These are phyloP conservation scores for Macaranga tanarius DNA, from an alignment of 441 rosid species.

Conservation along the genomic window DNA sequence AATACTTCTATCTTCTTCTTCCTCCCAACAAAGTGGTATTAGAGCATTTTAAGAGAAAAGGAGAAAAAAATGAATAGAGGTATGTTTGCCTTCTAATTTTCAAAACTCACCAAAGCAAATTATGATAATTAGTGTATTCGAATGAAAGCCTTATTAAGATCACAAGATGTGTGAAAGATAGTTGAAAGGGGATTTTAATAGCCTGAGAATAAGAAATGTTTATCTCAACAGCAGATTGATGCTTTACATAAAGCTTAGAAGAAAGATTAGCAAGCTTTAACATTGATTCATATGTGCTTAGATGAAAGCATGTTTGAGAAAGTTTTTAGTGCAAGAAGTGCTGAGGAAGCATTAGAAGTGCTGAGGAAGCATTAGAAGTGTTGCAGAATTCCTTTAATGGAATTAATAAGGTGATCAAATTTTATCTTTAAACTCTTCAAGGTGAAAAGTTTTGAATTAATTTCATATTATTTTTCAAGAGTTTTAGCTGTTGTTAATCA, in stretches of 20 bases:
- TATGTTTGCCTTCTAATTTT: neutral
- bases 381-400: neutral
- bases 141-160: slow-evolving; percentile 12
- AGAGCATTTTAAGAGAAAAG: too few species aligned
- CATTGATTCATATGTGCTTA: neutral
- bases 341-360: too few species aligned
- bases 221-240: neutral
- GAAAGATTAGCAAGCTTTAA: slow-evolving; percentile 9
- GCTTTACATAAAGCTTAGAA: neutral
- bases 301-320: slow-evolving; percentile 16
- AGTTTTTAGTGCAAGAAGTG: neutral
- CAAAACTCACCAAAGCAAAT: slow-evolving; percentile 4
- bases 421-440: neutral
- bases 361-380: slow-evolving; percentile 1
- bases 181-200: neutral
- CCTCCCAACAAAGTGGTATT: too few species aligned
- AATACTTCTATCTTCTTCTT: too few species aligned
- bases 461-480: slow-evolving; percentile 10
- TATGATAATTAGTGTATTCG: slow-evolving; percentile 5
- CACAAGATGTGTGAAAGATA: neutral
- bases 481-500: slow-evolving; percentile 1
- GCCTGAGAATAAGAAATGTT: neutral
- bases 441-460: slow-evolving; percentile 13
- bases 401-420: neutral
- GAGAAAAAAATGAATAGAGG: neutral